Evolutionary conservation across 768 basidiomycete species (phyloP), one percentile per base, ranked within the genome.

Genomic region (Collybia sp.): DNA sequence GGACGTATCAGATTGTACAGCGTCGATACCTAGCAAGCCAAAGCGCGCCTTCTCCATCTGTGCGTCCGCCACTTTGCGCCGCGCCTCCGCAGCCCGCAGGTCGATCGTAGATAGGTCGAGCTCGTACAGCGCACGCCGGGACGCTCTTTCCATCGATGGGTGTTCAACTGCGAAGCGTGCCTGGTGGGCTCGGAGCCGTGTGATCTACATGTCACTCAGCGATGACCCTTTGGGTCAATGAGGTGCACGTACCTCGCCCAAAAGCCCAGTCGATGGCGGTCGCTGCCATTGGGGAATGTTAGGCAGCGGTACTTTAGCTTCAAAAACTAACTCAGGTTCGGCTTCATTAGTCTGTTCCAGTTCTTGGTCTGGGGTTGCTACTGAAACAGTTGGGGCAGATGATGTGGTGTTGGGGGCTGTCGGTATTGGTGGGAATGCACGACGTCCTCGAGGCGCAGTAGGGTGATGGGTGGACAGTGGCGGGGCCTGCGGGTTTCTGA

Each of bases 21-120:
- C 60, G 36, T 82, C 80, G 47, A 83, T 76, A 6, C 85, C 85
- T 44, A 86, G 66, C 46, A 66, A 59, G n/a, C 85, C 85, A 33
- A 63, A 64, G 16, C 75, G 71, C 46, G 85, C 85, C 61, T 75
- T 76, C 59, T 84, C 80, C 47, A 83, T 61, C 51, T 83, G 83
- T 51, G 53, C 53, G 45, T 78, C 77, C 17, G 83, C 79, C 15
- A 80, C 67, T 52, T 69, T 75, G 44, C 83, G 75, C 44, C 83
- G 73, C 44, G 66, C 65, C 66, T 80, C 79, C 13, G 79, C 79
- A 33, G 73, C 73, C 45, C 72, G 72, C 46, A 85, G 59, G 48
- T 89, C 86, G 32, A 86, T 66, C 33, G 65, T 67, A 30, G 80
- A 68, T 55, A 79, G 63, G 16, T 84, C 82, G 9, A 85, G 61